phyloP scores from a whole-genome alignment of 768 basidiomycete genomes.

The Suillus occidentalis region DNA sequence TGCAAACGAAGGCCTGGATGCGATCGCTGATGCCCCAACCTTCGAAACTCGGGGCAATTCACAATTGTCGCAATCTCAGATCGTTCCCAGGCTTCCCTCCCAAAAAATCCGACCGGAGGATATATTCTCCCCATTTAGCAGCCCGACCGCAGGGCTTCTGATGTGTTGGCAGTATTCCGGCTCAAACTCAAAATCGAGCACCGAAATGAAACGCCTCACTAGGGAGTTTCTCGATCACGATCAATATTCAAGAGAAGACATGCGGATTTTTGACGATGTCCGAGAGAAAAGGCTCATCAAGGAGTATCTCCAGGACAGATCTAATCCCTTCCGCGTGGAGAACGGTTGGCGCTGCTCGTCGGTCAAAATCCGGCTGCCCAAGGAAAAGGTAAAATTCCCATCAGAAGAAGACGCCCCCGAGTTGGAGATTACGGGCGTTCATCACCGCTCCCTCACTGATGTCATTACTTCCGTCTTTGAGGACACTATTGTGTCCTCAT shows the following conservation, averaged over 20 bases:
- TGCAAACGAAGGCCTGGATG: neutral
- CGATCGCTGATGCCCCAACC: conserved; percentile 2
- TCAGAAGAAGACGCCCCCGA: conserved; percentile 1
- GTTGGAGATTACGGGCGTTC: neutral
- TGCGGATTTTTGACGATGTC: conserved; percentile 15
- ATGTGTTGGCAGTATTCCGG: conserved; percentile 33
- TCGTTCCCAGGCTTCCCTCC: neutral
- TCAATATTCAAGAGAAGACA: conserved; percentile 23
- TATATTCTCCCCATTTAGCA: conserved; percentile 15
- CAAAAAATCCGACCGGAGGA: neutral
- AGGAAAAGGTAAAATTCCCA: neutral
- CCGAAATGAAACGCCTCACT: conserved; percentile 26
- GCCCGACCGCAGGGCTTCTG: conserved; percentile 25
- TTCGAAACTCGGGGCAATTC: neutral
- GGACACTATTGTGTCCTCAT: neutral
- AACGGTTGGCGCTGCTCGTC: conserved; percentile 9
- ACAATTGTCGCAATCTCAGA: neutral
- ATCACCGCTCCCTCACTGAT: conserved; percentile 5
- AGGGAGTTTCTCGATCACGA: conserved; percentile 22
- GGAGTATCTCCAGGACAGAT: neutral
- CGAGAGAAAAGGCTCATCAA: neutral
- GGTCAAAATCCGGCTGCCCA: conserved; percentile 4
- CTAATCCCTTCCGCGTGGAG: conserved; percentile 1
- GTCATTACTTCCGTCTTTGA: neutral
- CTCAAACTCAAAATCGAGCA: conserved; percentile 25